A percentile compares a stretch with the other conserved stretches of the same genome.
Evolutionary conservation across 225 moss, liverwort and hornwort genomes (phyloP).

Genomic region (Climacium dendroides): DNA sequence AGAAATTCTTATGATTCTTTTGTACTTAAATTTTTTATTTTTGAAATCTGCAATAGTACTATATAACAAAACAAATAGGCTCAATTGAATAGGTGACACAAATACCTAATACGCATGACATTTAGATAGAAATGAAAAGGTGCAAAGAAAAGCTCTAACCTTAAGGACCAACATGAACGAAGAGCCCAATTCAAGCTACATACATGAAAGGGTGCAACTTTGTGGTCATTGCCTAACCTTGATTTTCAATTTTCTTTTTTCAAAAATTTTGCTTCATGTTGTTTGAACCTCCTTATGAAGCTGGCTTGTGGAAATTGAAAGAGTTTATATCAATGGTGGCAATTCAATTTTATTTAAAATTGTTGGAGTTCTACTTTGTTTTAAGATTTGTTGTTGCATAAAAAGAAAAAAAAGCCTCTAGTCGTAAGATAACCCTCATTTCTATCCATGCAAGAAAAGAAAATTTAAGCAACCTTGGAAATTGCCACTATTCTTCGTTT

Average conservation of each 20-base stretch:
- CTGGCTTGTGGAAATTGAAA: rapidly evolving
- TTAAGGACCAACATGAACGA: neutral
- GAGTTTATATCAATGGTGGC: neutral
- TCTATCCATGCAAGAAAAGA: neutral
- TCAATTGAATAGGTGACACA: neutral
- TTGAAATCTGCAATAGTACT: neutral
- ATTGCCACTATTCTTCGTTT: neutral
- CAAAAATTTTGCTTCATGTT: neutral
- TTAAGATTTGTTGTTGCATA: rapidly evolving
- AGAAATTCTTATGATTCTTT: rapidly evolving
- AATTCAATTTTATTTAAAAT: neutral
- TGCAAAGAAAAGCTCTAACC: neutral
- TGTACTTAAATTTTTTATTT: too few species aligned
- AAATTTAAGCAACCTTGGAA: neutral
- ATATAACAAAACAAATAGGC: neutral
- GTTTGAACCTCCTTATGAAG: neutral
- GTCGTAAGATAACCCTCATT: neutral
- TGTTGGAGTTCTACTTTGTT: neutral
- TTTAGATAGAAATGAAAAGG: neutral
- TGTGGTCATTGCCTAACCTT: rapidly evolving
- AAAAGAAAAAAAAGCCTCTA: neutral
- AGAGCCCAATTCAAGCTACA: neutral
- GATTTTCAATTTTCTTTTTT: neutral
- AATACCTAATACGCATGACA: neutral
- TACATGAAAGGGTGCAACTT: neutral